These are phyloP conservation scores for Diaporthe citri DNA, from an alignment of 2,329 filamentous ascomycete species.

Conservation along the genomic window DNA sequence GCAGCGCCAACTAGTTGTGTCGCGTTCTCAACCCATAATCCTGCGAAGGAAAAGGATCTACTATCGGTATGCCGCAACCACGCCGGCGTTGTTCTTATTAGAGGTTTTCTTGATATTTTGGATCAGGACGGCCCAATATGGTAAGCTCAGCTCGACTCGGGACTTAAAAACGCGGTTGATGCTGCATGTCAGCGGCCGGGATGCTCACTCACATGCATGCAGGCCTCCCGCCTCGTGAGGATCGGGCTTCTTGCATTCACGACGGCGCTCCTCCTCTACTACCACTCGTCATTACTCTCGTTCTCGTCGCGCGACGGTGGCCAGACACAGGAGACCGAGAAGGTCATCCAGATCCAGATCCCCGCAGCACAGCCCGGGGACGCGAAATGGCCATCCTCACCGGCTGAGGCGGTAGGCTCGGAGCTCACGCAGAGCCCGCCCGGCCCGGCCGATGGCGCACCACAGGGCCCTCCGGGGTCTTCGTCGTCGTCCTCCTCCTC, in stretches of 20 bases:
- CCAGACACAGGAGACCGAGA: not conserved
- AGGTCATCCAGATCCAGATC: constrained; percentile 22
- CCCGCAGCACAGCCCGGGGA: not conserved
- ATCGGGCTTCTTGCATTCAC: constrained; percentile 37
- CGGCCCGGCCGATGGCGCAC: not conserved
- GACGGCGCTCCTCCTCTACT: constrained; percentile 37
- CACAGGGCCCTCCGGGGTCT: not conserved
- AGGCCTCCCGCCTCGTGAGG: constrained; percentile 34
- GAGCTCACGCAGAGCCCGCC: not conserved
- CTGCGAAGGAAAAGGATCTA: not conserved
- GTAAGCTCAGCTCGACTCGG: constrained; percentile 8
- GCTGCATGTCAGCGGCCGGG: not conserved
- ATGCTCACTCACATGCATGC: constrained; percentile 17
- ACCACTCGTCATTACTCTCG: constrained; percentile 32
- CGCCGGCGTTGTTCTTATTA: not conserved
- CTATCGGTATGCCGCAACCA: not conserved
- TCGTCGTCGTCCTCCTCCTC: no score
- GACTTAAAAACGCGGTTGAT: not conserved
- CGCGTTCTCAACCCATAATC: not conserved
- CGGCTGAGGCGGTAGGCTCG: constrained; percentile 4
- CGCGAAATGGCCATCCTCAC: constrained; percentile 12
- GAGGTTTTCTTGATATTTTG: not conserved
- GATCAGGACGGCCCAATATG: constrained; percentile 23
- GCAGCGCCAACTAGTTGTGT: not conserved
- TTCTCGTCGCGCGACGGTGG: constrained; percentile 3